Evolutionary conservation across 192 early-diverging fungal genomes (phyloP), one percentile per base, ranked within the genome.

Genomic region (Coemansia sp.): DNA sequence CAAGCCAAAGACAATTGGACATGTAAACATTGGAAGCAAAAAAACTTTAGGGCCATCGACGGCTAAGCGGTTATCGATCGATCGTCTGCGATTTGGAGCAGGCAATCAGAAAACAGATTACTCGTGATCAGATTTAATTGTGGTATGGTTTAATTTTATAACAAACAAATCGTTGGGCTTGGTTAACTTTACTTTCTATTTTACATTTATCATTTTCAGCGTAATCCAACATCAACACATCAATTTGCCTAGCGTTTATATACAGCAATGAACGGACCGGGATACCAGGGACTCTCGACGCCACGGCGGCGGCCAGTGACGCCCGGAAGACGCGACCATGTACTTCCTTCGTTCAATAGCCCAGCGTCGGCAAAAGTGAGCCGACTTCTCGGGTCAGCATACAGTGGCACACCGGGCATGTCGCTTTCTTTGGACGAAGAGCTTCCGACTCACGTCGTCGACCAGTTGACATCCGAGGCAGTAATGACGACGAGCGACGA

Each of bases 301-400:
- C 75, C 75, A 9, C 61, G 66, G 17, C 65, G 75, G 15, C 75
- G 75, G 13, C 69, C 75, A 37, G 24, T 71, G 49, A 78, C 75
- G 42, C 75, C 75, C 1, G 75, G 75, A 0, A 61, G 75, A 0
- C 75, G 75, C 11, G 75, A 72, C 75, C 58, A 65, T 59, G 55
- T 47, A 8, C 61, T 78, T 22, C 75, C 75, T 1, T 46, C 59
- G 1, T 78, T 78, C 59, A 69, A 69, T 66, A 78, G 75, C 24
- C 75, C 75, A 9, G 62, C 66, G 1, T 78, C 75, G 1, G 51
- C 58, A 4, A 68, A 63, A 46, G 38, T 78, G 1, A 59, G 62
- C 11, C 69, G 69, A 17, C 53, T 78, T 41, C 61, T 78, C 25
- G 69, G 68, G 6, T 61, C 74, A 6, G 51, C 74, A 23, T 61